These are phyloP conservation scores for Naematelia encephala DNA, from an alignment of 768 basidiomycete species.

Conservation along the genomic window DNA sequence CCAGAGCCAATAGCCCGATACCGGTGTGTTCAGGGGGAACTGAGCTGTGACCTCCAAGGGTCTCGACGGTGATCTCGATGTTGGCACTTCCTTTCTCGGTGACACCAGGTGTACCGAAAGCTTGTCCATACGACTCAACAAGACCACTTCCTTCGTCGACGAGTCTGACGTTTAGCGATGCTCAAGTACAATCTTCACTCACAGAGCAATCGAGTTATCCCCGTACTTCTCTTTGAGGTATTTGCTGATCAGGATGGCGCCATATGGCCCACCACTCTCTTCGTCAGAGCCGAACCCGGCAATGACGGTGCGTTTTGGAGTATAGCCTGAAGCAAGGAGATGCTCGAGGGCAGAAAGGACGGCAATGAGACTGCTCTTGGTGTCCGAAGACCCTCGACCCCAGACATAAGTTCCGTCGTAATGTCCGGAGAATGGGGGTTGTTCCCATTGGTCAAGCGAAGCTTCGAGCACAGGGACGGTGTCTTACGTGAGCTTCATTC, in stretches of 20 bases:
- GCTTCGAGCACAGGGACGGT: conserved; percentile 65
- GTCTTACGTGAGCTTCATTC: conserved; percentile 36
- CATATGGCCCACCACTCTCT: conserved; percentile 55
- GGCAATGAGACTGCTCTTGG: conserved; percentile 60
- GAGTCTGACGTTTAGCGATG: conserved; percentile 17
- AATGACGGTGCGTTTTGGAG: conserved; percentile 54
- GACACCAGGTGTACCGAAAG: conserved; percentile 45
- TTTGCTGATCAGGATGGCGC: conserved; percentile 52
- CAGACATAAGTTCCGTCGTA: conserved; percentile 60
- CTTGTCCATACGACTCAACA: conserved; percentile 25
- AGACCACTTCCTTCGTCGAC: conserved; percentile 77
- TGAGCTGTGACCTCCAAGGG: conserved; percentile 77
- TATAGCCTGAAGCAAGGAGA: conserved; percentile 59
- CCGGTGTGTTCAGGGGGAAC: conserved; percentile 74
- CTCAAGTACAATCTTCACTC: conserved; percentile 6
- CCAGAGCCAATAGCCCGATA: conserved; percentile 70
- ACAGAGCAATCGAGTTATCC: conserved; percentile 64
- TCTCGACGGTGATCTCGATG: conserved; percentile 32
- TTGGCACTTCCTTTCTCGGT: conserved; percentile 48
- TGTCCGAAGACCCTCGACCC: conserved; percentile 71
- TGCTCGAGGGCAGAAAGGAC: conserved; percentile 61
- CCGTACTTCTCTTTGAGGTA: conserved; percentile 65
- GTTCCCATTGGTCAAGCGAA: conserved; percentile 60
- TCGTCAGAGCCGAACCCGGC: conserved; percentile 64
- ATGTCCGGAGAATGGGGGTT: conserved; percentile 62